phyloP scores from a whole-genome alignment of 192 early-diverging fungal genomes.

The Podochytrium sp. region DNA sequence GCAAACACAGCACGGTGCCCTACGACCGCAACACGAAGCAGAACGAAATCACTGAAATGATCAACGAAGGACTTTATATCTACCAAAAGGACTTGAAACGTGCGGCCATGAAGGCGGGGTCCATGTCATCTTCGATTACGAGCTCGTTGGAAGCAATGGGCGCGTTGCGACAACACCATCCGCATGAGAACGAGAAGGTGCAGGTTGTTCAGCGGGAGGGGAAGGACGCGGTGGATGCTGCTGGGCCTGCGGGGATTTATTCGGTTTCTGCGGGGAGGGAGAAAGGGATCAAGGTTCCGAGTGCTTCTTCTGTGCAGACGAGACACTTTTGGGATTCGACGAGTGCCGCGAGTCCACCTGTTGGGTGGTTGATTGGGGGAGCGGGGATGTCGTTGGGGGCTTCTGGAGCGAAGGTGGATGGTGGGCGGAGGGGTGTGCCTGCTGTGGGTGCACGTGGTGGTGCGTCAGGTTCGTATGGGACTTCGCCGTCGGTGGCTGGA shows the following conservation, averaged over 20 bases:
- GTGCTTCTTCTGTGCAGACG: too few relatives aligned
- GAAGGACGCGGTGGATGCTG: too few relatives aligned
- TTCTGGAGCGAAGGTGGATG: background rate
- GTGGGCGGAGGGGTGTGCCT: background rate
- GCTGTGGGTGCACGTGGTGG: background rate
- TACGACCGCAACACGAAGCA: conserved; percentile 80
- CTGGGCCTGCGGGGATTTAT: too few relatives aligned
- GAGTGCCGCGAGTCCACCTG: conserved; percentile 49
- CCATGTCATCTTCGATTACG: background rate
- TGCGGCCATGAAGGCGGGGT: background rate
- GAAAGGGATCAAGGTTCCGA: too few relatives aligned
- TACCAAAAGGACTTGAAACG: conserved; percentile 63
- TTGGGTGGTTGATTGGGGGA: conserved; percentile 50
- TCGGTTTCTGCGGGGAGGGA: too few relatives aligned
- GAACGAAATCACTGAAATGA: conserved; percentile 87
- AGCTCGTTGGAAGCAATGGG: background rate
- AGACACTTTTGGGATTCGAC: conserved; percentile 41
- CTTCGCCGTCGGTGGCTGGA: background rate
- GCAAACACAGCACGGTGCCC: conserved; percentile 62
- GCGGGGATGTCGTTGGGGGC: background rate
- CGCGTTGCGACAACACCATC: background rate
- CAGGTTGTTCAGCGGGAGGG: too few relatives aligned
- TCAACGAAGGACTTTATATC: conserved; percentile 93
- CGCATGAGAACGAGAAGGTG: background rate
- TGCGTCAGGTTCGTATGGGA: background rate